Base-by-base conservation (phyloP, 371 early-diverging fungal species). In the Mortierella sp. region DNA sequence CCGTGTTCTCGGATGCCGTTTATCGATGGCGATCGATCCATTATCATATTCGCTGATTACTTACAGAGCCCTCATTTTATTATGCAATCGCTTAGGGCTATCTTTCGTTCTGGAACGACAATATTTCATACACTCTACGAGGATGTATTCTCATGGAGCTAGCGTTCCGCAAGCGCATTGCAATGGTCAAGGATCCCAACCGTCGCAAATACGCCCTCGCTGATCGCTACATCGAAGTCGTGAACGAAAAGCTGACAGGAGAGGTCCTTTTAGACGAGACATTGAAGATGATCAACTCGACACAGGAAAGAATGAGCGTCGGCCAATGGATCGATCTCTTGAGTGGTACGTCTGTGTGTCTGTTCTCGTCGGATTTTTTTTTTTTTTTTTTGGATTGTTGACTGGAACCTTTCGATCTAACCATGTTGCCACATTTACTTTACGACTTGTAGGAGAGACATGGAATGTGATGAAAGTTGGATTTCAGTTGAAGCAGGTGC, bases 61-160 rank as follows among this genome's bases (percentile, higher is more conserved):
- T 60, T 32, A 65, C 24, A 21, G 38, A 21, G 65, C 16, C 18
- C 18, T 24, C 38, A 1, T 38, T 11, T 38, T 65, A 32, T 38
- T 6, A 4, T 38, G 21, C 21, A 21, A 10, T 21, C 21, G 7
- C 35, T 11, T 84, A 97, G 96, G 97, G 99, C 6, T 97, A 98
- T 81, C 93, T 98, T 68, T 97, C 98, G 44, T 98, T 99, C 88
- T 98, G 99, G 99, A 99, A 99, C 90, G 99, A 99, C 88, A 97
- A 96, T 88, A 96, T 99, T 72, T 97, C 97, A 56, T 99, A 98
- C 89, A 97, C 97, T 11, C 88, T 98, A 44, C 94, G 99, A 85
- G 99, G 98, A 10, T 95, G 96, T 87, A 98, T 99, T 83, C 90
- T 99, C 48, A 96, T 97, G 91, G 99, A 99, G 87, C 92, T 99